Percentiles rank a stretch among this genome's conserved stretches.
phyloP scores from a whole-genome alignment of 768 basidiomycete species.

The Tubosaeta sp. region DNA sequence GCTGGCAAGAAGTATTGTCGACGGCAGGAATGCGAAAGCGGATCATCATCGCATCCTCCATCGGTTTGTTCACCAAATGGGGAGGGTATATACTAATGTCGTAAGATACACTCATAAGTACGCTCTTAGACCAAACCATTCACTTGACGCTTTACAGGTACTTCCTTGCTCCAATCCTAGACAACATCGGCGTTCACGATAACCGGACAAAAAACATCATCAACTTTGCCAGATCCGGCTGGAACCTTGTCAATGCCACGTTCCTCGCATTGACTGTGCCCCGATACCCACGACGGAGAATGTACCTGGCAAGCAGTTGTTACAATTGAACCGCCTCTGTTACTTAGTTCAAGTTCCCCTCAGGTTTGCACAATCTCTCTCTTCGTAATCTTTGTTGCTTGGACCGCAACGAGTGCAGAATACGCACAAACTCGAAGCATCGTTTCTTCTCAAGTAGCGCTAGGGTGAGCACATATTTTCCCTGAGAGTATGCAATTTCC shows the following conservation, averaged over 20 bases:
- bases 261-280: background rate
- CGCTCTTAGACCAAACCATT: background rate
- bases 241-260: constrained; percentile 5
- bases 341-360: background rate
- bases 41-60: background rate
- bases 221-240: constrained; percentile 3
- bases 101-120: background rate
- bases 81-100: constrained; percentile 7
- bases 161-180: constrained; percentile 7
- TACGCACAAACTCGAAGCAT: background rate
- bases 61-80: constrained; percentile 5
- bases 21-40: background rate
- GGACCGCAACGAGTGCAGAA: background rate
- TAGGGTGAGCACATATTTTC: background rate
- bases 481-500: background rate
- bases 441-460: background rate
- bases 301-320: background rate
- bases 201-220: constrained; percentile 14
- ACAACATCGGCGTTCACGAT: background rate
- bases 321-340: background rate
- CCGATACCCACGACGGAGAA: background rate
- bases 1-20: background rate
- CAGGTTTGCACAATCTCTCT: background rate
- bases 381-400: background rate
- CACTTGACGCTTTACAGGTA: background rate